These are phyloP conservation scores for Leptoxyphium fumago DNA, from an alignment of 2,329 filamentous ascomycete species.

Conservation along the genomic window DNA sequence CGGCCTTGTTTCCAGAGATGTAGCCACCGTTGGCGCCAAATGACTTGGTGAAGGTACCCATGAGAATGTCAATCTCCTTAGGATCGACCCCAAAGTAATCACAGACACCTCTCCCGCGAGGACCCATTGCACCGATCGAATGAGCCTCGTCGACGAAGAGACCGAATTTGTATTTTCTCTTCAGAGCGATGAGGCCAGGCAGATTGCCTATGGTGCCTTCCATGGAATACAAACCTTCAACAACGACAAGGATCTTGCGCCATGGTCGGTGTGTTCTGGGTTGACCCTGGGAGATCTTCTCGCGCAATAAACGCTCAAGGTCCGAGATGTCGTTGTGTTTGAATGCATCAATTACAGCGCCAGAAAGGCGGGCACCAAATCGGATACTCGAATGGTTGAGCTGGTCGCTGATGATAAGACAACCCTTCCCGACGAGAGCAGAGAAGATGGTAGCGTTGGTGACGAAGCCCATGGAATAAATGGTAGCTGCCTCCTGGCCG, in stretches of 20 bases:
- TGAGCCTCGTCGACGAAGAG: conserved; percentile 95
- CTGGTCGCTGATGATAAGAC: conserved; percentile 89
- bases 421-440: conserved; percentile 81
- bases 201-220: conserved; percentile 97
- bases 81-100: conserved; percentile 93
- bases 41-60: conserved; percentile 96
- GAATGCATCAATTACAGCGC: conserved; percentile 89
- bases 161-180: conserved; percentile 93
- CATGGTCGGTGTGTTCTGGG: conserved; percentile 96
- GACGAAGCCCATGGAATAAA: conserved; percentile 98
- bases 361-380: conserved; percentile 83
- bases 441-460: conserved; percentile 92
- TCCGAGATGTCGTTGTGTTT: conserved; percentile 93
- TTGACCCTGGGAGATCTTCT: conserved; percentile 90
- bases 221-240: conserved; percentile 98
- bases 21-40: conserved; percentile 98
- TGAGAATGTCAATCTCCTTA: conserved; percentile 78
- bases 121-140: conserved; percentile 84
- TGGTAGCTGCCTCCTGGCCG: conserved; percentile 85
- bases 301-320: conserved; percentile 71
- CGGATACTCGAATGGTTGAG: conserved; percentile 97
- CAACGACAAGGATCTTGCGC: conserved; percentile 96
- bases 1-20: conserved; percentile 71
- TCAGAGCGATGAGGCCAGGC: conserved; percentile 73
- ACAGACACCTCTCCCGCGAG: conserved; percentile 79